Evolutionary conservation across 164 flowering plant genomes (phyloP), one percentile per base, ranked within the genome.

Genomic region (Akebia trifoliata): DNA sequence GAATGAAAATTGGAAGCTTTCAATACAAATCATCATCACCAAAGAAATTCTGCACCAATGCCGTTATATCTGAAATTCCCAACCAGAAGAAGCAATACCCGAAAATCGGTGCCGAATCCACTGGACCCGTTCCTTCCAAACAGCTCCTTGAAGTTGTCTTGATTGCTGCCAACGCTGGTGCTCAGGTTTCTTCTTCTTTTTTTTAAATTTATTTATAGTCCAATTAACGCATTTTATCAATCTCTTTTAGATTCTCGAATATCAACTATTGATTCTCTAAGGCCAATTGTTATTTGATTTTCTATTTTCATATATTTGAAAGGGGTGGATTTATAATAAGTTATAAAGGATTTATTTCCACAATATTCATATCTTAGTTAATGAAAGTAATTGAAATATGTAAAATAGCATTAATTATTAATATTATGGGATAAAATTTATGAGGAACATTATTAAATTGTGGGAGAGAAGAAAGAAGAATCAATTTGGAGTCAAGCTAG

Each of bases 141-240:
- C 78, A 82, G 60, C 89, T 87, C 37, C 80, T 90, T 37, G 66
- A 70, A 58, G 95, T 81, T 5, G 90, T 82, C 29, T 83, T 82
- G 62, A 21, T 60, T 39, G 97, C 97, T 54, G 93, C 97, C 18
- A 75, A 74, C 54, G 79, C 96, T 50, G 95, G 97, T 18, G 88
- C 97, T 60, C 64, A 87, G 90, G 97, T 90, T 51, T 20, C 6
- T 40, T 37, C 17, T 21, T 34, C 22, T 37, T 15, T 54, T 36
- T 17, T 20, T 22, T 46, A 37, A 37, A 34, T 9, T 9, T 34
- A 34, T 4, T 34, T 34, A 4, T 34, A 4, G 9, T 34, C 6
- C 5, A 9, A 4, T 4, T 4, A 4, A 34, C 6, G 9, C 9
- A 34, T 34, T 4, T 34, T 34, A 9, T 9, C 5, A 4, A 4